These are phyloP conservation scores for Cryphonectria carpinicola DNA, from an alignment of 2,329 filamentous ascomycete species.

Conservation along the genomic window DNA sequence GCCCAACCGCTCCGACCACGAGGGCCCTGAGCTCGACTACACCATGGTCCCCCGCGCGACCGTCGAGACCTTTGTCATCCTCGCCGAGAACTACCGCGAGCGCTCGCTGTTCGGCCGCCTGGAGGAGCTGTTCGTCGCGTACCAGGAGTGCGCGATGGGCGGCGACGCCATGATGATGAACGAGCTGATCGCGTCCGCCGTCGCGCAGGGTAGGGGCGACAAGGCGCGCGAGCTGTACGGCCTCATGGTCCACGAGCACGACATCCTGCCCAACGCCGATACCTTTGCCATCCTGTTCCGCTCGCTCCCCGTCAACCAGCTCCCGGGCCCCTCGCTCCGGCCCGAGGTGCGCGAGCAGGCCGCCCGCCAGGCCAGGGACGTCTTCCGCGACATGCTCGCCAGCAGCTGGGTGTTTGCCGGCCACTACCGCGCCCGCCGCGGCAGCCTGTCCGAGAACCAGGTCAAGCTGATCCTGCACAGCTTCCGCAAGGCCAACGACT, in stretches of 20 bases:
- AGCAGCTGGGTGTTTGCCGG: conserved; percentile 34
- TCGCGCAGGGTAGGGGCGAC: conserved; percentile 60
- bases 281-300: conserved; percentile 73
- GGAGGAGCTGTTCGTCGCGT: conserved; percentile 63
- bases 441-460: conserved; percentile 33
- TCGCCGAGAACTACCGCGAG: conserved; percentile 72
- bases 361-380: conserved; percentile 32
- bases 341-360: conserved; percentile 5
- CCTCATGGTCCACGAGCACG: conserved; percentile 52
- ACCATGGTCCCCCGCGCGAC: conserved; percentile 61
- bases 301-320: conserved; percentile 52
- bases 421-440: conserved; percentile 15
- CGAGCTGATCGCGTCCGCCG: conserved; percentile 70
- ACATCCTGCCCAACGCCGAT: conserved; percentile 64
- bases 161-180: conserved; percentile 80
- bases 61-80: conserved; percentile 76
- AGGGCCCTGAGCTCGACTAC: conserved; percentile 35
- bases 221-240: conserved; percentile 61
- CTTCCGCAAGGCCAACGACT: conserved; percentile 49
- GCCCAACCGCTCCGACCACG: conserved; percentile 27
- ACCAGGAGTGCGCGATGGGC: conserved; percentile 65
- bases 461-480: conserved; percentile 41
- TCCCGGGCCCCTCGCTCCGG: conserved; percentile 3
- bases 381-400: conserved; percentile 39
- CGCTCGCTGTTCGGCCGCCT: conserved; percentile 62